Conservation (phyloP, 2,329 filamentous ascomycete genomes). For the Colletotrichum neosansevieriae region DNA sequence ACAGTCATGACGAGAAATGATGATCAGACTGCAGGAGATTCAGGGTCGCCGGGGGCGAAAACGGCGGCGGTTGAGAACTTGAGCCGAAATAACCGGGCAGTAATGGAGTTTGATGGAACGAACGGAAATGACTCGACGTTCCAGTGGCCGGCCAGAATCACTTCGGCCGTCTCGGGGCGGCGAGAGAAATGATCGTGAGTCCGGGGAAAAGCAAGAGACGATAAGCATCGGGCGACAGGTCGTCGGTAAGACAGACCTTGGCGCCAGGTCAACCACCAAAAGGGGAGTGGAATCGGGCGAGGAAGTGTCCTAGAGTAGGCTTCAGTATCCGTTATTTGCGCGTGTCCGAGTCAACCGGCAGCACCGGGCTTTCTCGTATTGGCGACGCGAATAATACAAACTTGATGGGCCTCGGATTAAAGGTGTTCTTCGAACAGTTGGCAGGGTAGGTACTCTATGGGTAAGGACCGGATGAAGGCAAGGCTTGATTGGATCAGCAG, state of each 20-base stretch:
- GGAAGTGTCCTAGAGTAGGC: constrained; percentile 2
- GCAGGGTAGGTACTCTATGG: neutral
- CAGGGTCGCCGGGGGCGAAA: neutral
- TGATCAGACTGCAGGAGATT: constrained; percentile 7
- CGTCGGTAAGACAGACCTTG: constrained; percentile 5
- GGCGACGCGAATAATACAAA: neutral
- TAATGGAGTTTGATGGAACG: constrained; percentile 35
- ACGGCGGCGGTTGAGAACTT: neutral
- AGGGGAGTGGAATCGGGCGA: neutral
- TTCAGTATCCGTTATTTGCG: constrained; percentile 16
- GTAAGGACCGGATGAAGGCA: neutral
- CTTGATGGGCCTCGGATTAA: neutral
- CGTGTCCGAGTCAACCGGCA: constrained; percentile 29
- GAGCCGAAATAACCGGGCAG: constrained; percentile 26
- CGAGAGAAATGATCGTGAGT: constrained; percentile 1
- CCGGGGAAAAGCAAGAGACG: neutral
- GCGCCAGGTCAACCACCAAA: constrained; percentile 12
- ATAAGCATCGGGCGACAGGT: neutral
- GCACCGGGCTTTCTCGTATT: constrained; percentile 24
- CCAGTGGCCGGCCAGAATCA: constrained; percentile 8
- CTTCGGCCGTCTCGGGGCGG: neutral
- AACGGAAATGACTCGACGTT: constrained; percentile 36
- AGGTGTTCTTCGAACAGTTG: neutral
- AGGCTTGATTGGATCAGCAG: constrained; percentile 8
- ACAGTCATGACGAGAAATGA: constrained; percentile 3